phyloP scores from a whole-genome alignment of 2,329 filamentous ascomycete genomes.

The Thielaviopsis euricoi region DNA sequence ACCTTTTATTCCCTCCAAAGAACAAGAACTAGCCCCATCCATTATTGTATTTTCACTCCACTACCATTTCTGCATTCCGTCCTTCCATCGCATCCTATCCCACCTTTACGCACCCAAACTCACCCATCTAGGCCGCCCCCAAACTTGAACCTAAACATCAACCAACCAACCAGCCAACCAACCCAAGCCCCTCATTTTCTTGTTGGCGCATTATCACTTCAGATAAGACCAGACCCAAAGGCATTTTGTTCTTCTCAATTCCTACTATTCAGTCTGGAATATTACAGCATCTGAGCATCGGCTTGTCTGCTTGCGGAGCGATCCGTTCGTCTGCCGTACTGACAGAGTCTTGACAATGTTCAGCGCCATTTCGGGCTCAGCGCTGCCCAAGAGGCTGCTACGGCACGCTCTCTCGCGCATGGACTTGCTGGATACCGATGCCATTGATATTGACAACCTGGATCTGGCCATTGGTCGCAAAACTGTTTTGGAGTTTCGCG shows the following conservation, averaged over 20 bases:
- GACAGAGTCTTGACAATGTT: conserved; percentile 39
- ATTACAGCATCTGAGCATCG: not conserved
- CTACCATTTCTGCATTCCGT: not conserved
- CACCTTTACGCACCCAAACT: not conserved
- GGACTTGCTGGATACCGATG: conserved; percentile 76
- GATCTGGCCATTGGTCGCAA: conserved; percentile 70
- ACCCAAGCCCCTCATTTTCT: not conserved
- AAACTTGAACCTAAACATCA: not conserved
- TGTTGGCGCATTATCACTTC: not conserved
- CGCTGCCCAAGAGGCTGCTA: conserved; percentile 76
- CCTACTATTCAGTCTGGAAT: not conserved
- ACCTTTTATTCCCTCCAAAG: not conserved
- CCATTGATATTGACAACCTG: conserved; percentile 70
- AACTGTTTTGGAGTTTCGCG: conserved; percentile 69
- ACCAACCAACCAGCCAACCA: too few species aligned
- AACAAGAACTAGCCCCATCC: not conserved
- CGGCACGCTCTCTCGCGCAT: conserved; percentile 71
- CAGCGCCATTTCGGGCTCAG: conserved; percentile 46
- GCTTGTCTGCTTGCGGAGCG: not conserved
- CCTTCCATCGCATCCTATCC: not conserved
- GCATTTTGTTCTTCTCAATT: not conserved
- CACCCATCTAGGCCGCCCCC: not conserved
- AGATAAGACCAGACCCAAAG: not conserved
- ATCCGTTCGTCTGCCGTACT: not conserved
- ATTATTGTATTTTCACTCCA: not conserved